Conservation (phyloP, 352 stramenopile genomes). For the Phytophthora pseudosyringae region DNA sequence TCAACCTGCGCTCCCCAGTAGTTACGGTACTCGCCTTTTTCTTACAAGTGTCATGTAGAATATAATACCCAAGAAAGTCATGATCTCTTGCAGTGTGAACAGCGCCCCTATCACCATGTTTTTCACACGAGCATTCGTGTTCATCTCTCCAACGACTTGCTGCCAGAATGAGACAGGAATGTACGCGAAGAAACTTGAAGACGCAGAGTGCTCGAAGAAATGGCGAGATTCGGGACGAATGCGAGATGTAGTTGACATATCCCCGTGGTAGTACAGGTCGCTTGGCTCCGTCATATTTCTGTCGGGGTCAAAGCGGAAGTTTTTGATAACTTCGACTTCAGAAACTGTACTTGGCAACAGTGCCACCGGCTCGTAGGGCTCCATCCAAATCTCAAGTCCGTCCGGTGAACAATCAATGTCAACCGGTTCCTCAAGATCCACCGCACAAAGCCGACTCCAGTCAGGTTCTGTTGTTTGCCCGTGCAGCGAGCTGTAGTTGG, state of each 20-base stretch:
- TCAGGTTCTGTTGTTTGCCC: neutral
- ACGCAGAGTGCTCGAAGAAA: conserved; percentile 31
- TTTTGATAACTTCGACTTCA: conserved; percentile 10
- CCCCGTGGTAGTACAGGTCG: conserved; percentile 2
- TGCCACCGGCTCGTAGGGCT: neutral
- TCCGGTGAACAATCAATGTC: conserved; percentile 2
- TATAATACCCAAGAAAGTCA: conserved; percentile 40
- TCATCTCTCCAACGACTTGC: conserved; percentile 10
- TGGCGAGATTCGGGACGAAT: conserved; percentile 13
- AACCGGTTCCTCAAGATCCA: neutral
- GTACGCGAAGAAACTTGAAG: conserved; percentile 37
- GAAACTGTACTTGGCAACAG: neutral
- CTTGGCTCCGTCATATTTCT: neutral
- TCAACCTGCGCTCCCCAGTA: conserved; percentile 41
- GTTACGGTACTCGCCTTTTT: conserved; percentile 36
- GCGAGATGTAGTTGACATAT: conserved; percentile 2
- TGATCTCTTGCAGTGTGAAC: conserved; percentile 31
- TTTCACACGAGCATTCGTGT: conserved; percentile 1
- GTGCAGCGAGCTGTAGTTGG: conserved; percentile 10
- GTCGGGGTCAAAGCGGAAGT: conserved; percentile 15
- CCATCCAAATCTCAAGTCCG: neutral
- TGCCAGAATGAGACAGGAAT: conserved; percentile 21
- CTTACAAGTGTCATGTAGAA: conserved; percentile 29
- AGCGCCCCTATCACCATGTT: neutral
- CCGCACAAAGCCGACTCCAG: neutral